Base-by-base conservation (phyloP, 352 stramenopile genomes). In the Pythium sp. region DNA sequence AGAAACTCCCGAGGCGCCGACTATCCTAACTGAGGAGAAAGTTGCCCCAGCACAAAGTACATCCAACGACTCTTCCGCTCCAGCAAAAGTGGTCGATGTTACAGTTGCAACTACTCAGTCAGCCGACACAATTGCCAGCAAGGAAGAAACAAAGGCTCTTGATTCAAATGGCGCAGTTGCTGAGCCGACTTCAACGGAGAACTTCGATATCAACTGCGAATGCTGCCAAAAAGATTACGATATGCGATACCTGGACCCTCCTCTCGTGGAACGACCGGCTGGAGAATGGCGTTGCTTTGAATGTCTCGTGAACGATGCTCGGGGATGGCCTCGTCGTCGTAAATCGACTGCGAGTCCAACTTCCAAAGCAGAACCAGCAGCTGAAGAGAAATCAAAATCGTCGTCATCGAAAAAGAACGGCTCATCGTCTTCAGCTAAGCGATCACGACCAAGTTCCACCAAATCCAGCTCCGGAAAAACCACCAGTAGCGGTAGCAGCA, bases 261-360 rank as follows among this genome's bases (percentile, higher is more conserved):
- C 88, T 2, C 76, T 96, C 15, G 77, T 87, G 11, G 81, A 93
- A 55, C 87, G 83, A 24, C 88, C 88, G 2, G 70, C 72, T 20
- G 88, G 87, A 47, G 88, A 94, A 49, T 96, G 89, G 89, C 77
- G 85, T 24, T 96, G 89, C 68, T 95, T 96, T 67, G 89, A 96
- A 64, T 96, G 89, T 55, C 80, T 96, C 8, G 89, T 96, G 24
- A 96, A 96, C 58, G 87, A 94, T 69, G 86, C 85, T 54, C 78
- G 87, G 3, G 89, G 89, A 0, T 96, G 89, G 89, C 89, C 89
- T 58, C 81, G 85, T 61, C 79, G 76, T 34, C 80, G 69, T 24
- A 79, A 90, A 46, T 69, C 73, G 58, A 67, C 63, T 22, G 64
- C 55, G 38, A 72, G 67, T 12, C 64, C 67, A 4, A 70, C 62